Evolutionary conservation across 2,329 filamentous ascomycete species (phyloP).

Genomic region (Curvularia lunata): DNA sequence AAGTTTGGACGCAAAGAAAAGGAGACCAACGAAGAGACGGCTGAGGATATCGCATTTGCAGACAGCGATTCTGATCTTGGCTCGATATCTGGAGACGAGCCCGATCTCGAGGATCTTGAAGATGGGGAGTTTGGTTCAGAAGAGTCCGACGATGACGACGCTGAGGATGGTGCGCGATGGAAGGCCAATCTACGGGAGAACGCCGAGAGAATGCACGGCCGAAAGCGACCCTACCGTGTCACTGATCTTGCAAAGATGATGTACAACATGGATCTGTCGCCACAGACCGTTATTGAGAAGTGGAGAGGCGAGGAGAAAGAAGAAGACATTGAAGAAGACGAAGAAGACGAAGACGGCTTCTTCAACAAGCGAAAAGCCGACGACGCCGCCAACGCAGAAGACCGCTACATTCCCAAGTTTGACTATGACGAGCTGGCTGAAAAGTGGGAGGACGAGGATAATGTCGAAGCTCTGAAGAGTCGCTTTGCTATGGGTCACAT

Average conservation of each 20-base stretch:
- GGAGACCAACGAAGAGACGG: constrained; percentile 32
- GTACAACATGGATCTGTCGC: constrained; percentile 81
- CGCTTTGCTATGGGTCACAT: constrained; percentile 77
- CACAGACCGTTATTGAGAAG: constrained; percentile 74
- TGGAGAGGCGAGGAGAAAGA: constrained; percentile 75
- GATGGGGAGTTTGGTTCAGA: constrained; percentile 62
- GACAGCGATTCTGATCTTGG: constrained; percentile 97
- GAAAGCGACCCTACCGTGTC: constrained; percentile 75
- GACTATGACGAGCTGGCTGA: constrained; percentile 81
- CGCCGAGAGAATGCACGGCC: constrained; percentile 73
- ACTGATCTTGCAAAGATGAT: constrained; percentile 84
- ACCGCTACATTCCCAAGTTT: constrained; percentile 77
- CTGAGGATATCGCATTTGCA: constrained; percentile 84
- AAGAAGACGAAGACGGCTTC: constrained; percentile 69
- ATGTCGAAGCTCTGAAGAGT: constrained; percentile 73
- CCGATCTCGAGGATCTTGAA: constrained; percentile 37
- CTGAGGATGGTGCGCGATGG: constrained; percentile 81
- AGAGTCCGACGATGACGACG: constrained; percentile 61
- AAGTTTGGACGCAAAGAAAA: constrained; percentile 40
- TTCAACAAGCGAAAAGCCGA: constrained; percentile 64
- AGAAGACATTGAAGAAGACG: constrained; percentile 61
- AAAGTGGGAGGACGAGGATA: constrained; percentile 84
- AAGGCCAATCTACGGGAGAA: constrained; percentile 84
- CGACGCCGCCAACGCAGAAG: constrained; percentile 64
- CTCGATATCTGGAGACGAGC: constrained; percentile 72